Base-by-base conservation (phyloP, 345 rosid genomes). In the Euphorbia pulcherrima region DNA sequence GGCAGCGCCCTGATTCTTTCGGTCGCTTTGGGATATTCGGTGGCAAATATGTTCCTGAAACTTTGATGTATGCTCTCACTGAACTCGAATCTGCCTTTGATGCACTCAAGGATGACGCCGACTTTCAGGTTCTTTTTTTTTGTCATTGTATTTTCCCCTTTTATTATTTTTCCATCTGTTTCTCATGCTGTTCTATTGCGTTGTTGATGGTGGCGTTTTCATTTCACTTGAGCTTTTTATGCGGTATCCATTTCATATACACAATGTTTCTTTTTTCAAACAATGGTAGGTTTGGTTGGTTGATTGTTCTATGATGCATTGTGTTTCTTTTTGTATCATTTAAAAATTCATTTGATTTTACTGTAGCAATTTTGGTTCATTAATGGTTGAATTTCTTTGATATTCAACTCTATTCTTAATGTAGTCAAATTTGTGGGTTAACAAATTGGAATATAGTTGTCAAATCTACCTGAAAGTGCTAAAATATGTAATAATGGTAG, bases 11-110 rank as follows among this genome's bases (percentile, higher is more conserved):
- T 17, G 98, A 93, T 73, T 69, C 92, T 0, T 85, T 89, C 47
- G 98, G 98, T 0, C 88, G 98, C 46, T 93, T 87, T 61, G 98
- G 97, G 9, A 83, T 81, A 77, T 90, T 86, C 69, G 97, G 98
- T 11, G 98, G 98, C 26, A 90, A 90, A 71, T 93, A 82, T 58
- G 98, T 93, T 24, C 98, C 96, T 0, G 98, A 93, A 68, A 93
- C 98, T 33, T 84, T 93, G 7, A 93, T 93, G 95, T 69, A 74
- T 73, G 98, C 94, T 26, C 95, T 93, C 46, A 56, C 91, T 44
- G 86, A 93, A 77, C 92, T 93, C 67, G 97, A 93, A 71, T 41
- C 86, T 12, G 96, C 97, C 4, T 90, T 89, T 71, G 64, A 77
- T 73, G 68, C 87, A 7, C 83, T 93, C 44, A 82, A 85, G 17